Percentiles rank a stretch among this genome's conserved stretches.
These are phyloP conservation scores for Colletotrichum musae DNA, from an alignment of 2,329 filamentous ascomycete species.

Conservation along the genomic window DNA sequence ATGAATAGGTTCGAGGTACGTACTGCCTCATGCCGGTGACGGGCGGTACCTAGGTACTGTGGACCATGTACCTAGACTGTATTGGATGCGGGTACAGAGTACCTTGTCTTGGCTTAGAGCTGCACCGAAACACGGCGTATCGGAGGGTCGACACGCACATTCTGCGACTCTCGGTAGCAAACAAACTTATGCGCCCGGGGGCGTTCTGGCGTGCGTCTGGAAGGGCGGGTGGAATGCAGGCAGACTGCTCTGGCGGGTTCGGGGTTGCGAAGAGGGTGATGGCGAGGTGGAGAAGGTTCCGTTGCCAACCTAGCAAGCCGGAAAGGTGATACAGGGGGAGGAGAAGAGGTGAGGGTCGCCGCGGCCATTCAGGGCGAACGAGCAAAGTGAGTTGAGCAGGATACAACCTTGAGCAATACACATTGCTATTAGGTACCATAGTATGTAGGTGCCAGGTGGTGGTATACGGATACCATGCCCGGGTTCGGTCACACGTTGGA, in stretches of 20 bases:
- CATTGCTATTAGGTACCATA: no score
- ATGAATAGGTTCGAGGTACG: no score
- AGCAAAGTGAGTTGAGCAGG: background rate
- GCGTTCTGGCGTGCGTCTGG: constrained; percentile 39
- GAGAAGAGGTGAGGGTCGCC: constrained; percentile 23
- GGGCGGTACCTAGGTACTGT: no score
- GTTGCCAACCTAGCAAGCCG: background rate
- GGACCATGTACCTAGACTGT: no score
- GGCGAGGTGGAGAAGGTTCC: constrained; percentile 30
- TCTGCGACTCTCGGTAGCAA: constrained; percentile 3
- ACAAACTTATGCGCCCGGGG: constrained; percentile 27
- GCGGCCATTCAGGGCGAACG: constrained; percentile 22
- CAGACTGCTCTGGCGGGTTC: constrained; percentile 8
- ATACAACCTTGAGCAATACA: no score
- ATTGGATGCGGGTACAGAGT: constrained; percentile 3
- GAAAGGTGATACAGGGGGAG: constrained; percentile 27
- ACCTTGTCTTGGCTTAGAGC: constrained; percentile 15
- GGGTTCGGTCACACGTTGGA: no score
- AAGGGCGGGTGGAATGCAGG: constrained; percentile 36
- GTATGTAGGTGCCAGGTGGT: no score
- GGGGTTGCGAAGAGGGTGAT: constrained; percentile 1
- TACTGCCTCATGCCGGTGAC: no score
- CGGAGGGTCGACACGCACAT: background rate
- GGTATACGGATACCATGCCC: no score
- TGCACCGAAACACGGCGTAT: constrained; percentile 24